Evolutionary conservation across 148 eudicot genomes (phyloP).

Genomic region (Vaccinium corymbosum): DNA sequence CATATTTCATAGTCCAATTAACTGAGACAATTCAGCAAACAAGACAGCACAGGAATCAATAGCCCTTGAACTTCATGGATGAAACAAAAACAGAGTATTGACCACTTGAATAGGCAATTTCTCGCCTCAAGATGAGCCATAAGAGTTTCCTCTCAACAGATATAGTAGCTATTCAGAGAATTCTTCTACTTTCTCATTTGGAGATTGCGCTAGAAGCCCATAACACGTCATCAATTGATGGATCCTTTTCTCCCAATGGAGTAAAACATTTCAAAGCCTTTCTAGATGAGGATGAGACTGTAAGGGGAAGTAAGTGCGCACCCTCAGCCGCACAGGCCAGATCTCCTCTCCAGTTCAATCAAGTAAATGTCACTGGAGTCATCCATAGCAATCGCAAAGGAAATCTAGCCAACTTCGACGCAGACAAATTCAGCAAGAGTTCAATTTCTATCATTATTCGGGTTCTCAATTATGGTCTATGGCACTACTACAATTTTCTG

Average conservation of each 20-base stretch:
- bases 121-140: neutral
- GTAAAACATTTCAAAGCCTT: too few relatives aligned
- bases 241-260: too few relatives aligned
- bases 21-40: neutral
- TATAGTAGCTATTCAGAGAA: neutral
- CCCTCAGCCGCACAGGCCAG: too few relatives aligned
- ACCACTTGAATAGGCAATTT: neutral
- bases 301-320: too few relatives aligned
- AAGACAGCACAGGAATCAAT: neutral
- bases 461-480: neutral
- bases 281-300: too few relatives aligned
- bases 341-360: neutral
- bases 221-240: too few relatives aligned
- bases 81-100: neutral
- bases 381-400: neutral
- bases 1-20: constrained; percentile 3
- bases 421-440: neutral
- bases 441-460: neutral
- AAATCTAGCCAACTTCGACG: neutral
- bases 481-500: neutral
- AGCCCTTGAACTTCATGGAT: neutral
- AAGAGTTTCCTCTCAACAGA: neutral
- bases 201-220: too few relatives aligned
- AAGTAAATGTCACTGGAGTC: neutral
- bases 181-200: too few relatives aligned